Evolutionary conservation across 441 rosid species (phyloP).

Genomic region (Euphorbia corollata): DNA sequence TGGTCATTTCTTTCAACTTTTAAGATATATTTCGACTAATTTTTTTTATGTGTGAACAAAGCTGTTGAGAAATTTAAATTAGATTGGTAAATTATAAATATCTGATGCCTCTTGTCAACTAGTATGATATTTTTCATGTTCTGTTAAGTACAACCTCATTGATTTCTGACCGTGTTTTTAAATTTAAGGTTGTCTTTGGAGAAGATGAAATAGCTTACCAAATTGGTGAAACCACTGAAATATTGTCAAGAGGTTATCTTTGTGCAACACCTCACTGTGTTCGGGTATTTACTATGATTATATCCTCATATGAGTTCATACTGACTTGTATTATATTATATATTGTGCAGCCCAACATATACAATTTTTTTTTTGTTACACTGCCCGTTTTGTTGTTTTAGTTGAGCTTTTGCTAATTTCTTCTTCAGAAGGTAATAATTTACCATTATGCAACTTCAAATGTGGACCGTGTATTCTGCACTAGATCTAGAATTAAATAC

Average conservation of each 20-base stretch:
- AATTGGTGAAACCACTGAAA: slow-evolving; percentile 86
- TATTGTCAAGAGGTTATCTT: slow-evolving; percentile 71
- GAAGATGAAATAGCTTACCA: slow-evolving; percentile 91
- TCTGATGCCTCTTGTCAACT: background rate
- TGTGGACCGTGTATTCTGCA: too few species aligned
- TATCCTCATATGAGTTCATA: background rate
- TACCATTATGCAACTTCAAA: too few species aligned
- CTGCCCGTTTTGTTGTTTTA: too few species aligned
- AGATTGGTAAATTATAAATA: background rate
- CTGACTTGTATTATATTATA: background rate
- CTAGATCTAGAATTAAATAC: too few species aligned
- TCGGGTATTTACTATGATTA: slow-evolving; percentile 41
- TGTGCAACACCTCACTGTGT: slow-evolving; percentile 96
- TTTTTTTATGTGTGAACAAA: background rate
- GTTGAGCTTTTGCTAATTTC: too few species aligned
- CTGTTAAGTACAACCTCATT: background rate
- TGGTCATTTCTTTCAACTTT: background rate
- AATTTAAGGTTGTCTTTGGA: slow-evolving; percentile 60
- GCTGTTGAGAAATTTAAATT: slow-evolving; percentile 5
- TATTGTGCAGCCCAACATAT: too few species aligned
- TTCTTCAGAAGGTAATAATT: too few species aligned
- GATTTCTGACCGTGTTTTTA: slow-evolving; percentile 6
- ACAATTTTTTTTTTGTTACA: too few species aligned
- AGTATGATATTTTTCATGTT: background rate
- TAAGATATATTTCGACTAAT: background rate